Conservation (phyloP, 805 yeast species). For the Candida hispaniensis region DNA sequence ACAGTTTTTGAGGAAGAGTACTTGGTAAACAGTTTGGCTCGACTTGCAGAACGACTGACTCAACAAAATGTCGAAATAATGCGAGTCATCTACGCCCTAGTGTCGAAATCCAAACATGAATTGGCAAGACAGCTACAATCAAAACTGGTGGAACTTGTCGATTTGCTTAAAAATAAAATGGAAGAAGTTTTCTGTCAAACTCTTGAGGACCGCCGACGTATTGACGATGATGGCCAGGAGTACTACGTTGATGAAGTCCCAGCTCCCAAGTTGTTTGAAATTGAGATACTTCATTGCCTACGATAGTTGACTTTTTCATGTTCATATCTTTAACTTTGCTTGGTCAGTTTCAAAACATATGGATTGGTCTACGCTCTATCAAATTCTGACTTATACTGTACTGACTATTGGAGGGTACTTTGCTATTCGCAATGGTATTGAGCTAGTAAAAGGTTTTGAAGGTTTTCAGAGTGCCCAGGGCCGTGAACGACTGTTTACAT, state of each 20-base stretch:
- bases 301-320: no score
- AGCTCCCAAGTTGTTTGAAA: no score
- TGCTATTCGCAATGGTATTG: no score
- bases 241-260: conserved; percentile 71
- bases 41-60: conserved; percentile 72
- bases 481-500: no score
- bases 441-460: no score
- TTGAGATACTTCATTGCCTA: no score
- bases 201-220: conserved; percentile 78
- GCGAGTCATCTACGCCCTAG: conserved; percentile 60
- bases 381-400: no score
- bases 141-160: conserved; percentile 47
- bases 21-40: conserved; percentile 73
- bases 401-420: no score
- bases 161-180: conserved; percentile 46
- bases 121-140: conserved; percentile 77
- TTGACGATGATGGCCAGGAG: conserved; percentile 79
- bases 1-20: conserved; percentile 97
- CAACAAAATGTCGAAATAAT: conserved; percentile 66
- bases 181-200: conserved; percentile 71
- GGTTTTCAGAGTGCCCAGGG: no score
- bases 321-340: no score
- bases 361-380: no score
- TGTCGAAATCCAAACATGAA: conserved; percentile 59
- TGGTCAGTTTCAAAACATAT: no score